Evolutionary conservation across 139 green algal genomes (phyloP), one percentile per base, ranked within the genome.

Genomic region (Protoeuglena noctilucae): DNA sequence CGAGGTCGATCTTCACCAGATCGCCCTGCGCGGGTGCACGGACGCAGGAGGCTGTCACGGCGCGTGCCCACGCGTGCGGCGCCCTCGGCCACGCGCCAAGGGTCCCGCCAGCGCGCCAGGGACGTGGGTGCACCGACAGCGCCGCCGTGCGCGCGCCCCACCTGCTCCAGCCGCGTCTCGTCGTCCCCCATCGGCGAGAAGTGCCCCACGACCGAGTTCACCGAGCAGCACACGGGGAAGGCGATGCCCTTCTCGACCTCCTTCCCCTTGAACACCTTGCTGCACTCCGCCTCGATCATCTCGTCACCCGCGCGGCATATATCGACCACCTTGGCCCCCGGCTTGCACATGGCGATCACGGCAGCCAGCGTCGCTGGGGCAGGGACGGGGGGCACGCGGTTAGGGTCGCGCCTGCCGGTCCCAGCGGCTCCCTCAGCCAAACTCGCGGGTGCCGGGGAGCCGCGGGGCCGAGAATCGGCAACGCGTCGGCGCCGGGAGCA

Each of bases 191-290:
- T 24, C 0, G 91, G 85, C 4, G 75, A 96, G 68, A 83, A 93
- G 71, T 98, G 86, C 23, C 89, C 88, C 3, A 94, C 80, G 19
- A 79, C 63, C 58, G 85, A 79, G 84, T 98, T 98, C 1, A 87
- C 63, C 19, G 80, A 94, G 0, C 95, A 54, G 70, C 85, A 97
- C 25, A 84, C 94, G 21, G 91, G 91, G 61, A 98, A 94, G 4
- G 91, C 87, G 14, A 96, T 72, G 31, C 91, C 91, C 71, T 95
- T 95, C 64, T 96, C 90, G 40, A 96, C 81, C 45, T 86, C 70
- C 68, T 94, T 94, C 39, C 85, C 87, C 68, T 94, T 91, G 80
- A 93, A 97, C 45, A 91, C 79, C 45, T 84, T 89, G 5, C 51
- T 58, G 17, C 69, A 64, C 56, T 82, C 77, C 54, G 85, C 75